These are phyloP conservation scores for Citrullus mucosospermus DNA, from an alignment of 306 rosid species.

Conservation along the genomic window DNA sequence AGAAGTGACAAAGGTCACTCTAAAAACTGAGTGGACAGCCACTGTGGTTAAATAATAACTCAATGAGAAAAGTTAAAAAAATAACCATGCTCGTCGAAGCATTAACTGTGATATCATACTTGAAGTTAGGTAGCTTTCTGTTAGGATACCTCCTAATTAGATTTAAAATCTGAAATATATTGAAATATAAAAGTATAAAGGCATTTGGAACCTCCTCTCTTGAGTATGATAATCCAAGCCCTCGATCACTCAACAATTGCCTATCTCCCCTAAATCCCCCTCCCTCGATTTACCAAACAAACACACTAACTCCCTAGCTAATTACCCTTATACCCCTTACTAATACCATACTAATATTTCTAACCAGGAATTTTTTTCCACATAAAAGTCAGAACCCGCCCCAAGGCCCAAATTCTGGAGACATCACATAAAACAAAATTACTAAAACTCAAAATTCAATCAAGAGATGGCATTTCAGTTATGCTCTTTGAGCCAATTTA, in stretches of 20 bases:
- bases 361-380: not conserved
- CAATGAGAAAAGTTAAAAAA: not conserved
- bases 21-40: not conserved
- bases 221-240: no score
- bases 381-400: not conserved
- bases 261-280: no score
- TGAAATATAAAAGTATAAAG: no score
- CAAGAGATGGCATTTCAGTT: not conserved
- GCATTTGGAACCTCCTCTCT: no score
- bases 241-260: no score
- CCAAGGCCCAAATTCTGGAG: not conserved
- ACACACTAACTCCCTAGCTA: no score
- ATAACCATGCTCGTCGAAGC: not conserved
- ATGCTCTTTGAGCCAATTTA: not conserved
- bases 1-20: not conserved
- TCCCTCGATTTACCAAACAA: no score
- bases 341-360: no score
- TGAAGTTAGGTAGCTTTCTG: not conserved
- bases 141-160: no score
- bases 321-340: no score
- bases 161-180: no score
- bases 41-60: slow-evolving; percentile 2
- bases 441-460: not conserved
- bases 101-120: not conserved
- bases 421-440: not conserved